phyloP scores from a whole-genome alignment of 768 basidiomycete genomes.

The Leucocoprinus leucothites region DNA sequence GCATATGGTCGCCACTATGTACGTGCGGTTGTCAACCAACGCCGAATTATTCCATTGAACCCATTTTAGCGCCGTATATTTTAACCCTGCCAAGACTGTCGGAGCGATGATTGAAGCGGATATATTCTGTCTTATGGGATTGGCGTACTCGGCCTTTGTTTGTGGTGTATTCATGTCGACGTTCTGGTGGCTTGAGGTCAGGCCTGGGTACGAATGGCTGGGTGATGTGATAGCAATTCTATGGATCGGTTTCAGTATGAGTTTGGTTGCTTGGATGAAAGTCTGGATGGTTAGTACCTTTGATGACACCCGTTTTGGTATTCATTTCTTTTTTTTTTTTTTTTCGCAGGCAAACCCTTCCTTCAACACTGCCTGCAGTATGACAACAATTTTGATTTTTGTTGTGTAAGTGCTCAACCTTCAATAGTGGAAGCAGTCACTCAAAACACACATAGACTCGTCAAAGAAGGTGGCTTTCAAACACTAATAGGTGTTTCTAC shows the following conservation, averaged over 20 bases:
- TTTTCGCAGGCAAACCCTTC: conserved; percentile 61
- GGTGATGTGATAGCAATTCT: conserved; percentile 71
- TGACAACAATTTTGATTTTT: conserved; percentile 81
- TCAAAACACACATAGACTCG: conserved; percentile 43
- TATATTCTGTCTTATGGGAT: conserved; percentile 68
- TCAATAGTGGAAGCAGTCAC: neutral
- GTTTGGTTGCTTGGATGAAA: conserved; percentile 85
- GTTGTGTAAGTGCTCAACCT: conserved; percentile 53
- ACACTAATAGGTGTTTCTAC: conserved; percentile 72
- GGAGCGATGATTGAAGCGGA: conserved; percentile 94
- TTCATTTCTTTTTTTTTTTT: conserved; percentile 1
- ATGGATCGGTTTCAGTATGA: conserved; percentile 86
- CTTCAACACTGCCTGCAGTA: conserved; percentile 89
- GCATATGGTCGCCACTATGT: conserved; percentile 95
- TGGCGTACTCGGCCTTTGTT: conserved; percentile 69
- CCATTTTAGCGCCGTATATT: conserved; percentile 68
- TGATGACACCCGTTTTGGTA: neutral
- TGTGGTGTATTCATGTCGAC: conserved; percentile 74
- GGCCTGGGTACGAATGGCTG: conserved; percentile 67
- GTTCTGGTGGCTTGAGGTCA: conserved; percentile 76
- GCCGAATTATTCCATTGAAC: neutral
- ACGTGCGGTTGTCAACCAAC: conserved; percentile 24
- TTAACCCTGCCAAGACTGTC: conserved; percentile 89
- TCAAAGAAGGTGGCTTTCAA: conserved; percentile 84
- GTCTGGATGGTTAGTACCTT: conserved; percentile 64